A percentile compares a stretch with the other conserved stretches of the same genome.
phyloP scores from a whole-genome alignment of 2,329 filamentous ascomycete species.

The Monosporascus cannonballus region DNA sequence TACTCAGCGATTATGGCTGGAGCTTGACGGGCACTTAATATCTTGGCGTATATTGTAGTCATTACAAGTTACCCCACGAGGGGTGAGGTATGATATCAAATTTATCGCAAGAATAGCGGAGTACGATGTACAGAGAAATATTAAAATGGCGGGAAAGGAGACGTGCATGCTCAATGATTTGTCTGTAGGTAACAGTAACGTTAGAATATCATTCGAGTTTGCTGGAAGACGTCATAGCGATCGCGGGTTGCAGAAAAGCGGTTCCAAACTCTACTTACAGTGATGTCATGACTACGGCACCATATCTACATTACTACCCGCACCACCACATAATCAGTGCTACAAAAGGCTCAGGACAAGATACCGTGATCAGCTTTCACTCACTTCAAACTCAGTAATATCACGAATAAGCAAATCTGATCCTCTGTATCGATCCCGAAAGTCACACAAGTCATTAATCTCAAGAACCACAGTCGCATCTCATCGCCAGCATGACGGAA shows the following conservation, averaged over 20 bases:
- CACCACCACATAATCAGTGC: not conserved
- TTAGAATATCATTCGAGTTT: slow-evolving; percentile 3
- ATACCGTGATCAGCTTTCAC: no score
- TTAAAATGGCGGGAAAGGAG: not conserved
- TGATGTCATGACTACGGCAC: slow-evolving; percentile 22
- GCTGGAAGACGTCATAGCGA: slow-evolving; percentile 16
- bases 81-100: not conserved
- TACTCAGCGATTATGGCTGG: no score
- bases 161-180: not conserved
- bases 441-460: not conserved
- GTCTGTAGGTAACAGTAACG: no score
- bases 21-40: not conserved
- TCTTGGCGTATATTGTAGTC: not conserved
- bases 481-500: slow-evolving; percentile 18
- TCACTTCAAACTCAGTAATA: no score
- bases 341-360: not conserved
- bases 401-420: no score
- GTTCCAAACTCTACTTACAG: slow-evolving; percentile 5
- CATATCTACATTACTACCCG: not conserved
- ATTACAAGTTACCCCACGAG: not conserved
- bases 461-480: not conserved
- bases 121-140: not conserved
- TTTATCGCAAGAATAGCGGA: not conserved
- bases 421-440: not conserved
- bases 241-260: slow-evolving; percentile 12